Percentiles rank a stretch among this genome's conserved stretches.
These are phyloP conservation scores for Tephrocybe sp. DNA, from an alignment of 768 basidiomycete species.

Conservation along the genomic window DNA sequence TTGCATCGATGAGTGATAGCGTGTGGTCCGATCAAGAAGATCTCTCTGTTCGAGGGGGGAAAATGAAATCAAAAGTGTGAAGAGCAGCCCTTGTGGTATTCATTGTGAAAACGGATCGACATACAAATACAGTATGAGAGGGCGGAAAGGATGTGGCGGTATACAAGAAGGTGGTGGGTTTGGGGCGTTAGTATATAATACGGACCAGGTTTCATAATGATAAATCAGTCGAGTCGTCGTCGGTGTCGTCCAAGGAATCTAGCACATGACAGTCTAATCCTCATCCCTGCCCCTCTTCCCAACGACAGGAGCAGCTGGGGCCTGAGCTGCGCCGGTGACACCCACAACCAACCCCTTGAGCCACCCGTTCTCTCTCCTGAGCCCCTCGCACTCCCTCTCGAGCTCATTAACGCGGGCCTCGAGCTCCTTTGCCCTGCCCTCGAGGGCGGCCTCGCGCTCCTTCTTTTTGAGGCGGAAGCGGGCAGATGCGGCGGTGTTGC, in stretches of 20 bases:
- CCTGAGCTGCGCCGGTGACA: constrained; percentile 71
- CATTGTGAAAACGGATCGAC: not conserved
- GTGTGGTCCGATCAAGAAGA: too few relatives aligned
- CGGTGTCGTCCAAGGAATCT: not conserved
- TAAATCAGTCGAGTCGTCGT: constrained; percentile 3
- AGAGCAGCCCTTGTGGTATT: too few relatives aligned
- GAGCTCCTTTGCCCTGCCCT: constrained; percentile 82
- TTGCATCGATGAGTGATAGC: too few relatives aligned
- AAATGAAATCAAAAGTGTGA: too few relatives aligned
- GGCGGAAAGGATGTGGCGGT: not conserved
- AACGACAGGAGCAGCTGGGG: constrained; percentile 23
- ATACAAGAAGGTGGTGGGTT: not conserved
- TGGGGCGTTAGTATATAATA: constrained; percentile 3
- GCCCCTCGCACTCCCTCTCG: constrained; percentile 88
- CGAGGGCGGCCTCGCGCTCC: constrained; percentile 88
- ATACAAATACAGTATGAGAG: constrained; percentile 8
- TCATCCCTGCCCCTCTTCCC: constrained; percentile 24
- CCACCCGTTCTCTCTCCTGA: constrained; percentile 91
- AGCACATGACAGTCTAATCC: not conserved
- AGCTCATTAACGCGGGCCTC: constrained; percentile 77
- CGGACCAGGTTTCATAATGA: constrained; percentile 8
- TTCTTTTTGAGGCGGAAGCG: constrained; percentile 97
- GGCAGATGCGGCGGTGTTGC: constrained; percentile 92
- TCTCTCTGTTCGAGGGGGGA: too few relatives aligned
- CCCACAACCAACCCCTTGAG: constrained; percentile 88